These are phyloP conservation scores for Thelonectria discophora DNA, from an alignment of 2,329 filamentous ascomycete species.

Conservation along the genomic window DNA sequence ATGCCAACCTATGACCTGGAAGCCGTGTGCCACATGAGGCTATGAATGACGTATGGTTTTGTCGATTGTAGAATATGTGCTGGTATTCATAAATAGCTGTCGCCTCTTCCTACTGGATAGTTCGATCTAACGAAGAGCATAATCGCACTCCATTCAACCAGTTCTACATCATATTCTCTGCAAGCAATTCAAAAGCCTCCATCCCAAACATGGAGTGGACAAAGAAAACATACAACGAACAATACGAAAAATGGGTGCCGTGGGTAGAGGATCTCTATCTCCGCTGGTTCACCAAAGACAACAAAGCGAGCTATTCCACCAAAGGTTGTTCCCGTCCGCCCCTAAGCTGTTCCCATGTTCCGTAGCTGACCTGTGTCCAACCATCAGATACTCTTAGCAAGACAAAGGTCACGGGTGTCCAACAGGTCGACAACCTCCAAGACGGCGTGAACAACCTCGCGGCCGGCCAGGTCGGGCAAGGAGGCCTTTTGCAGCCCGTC, in stretches of 20 bases:
- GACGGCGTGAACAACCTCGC: slow-evolving; percentile 72
- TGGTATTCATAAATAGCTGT: neutral
- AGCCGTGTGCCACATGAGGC: slow-evolving; percentile 28
- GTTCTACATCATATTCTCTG: neutral
- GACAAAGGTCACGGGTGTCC: slow-evolving; percentile 73
- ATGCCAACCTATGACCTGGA: slow-evolving; percentile 30
- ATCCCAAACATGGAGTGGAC: slow-evolving; percentile 60
- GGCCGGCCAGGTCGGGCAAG: slow-evolving; percentile 71
- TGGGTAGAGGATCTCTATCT: slow-evolving; percentile 81
- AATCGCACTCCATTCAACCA: neutral
- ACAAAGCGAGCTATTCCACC: slow-evolving; percentile 76
- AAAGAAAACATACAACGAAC: slow-evolving; percentile 71
- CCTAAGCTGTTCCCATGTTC: neutral
- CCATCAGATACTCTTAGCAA: slow-evolving; percentile 70
- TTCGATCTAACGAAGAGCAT: too few relatives aligned
- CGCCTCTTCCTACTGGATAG: too few relatives aligned
- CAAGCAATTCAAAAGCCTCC: neutral
- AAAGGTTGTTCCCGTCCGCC: slow-evolving; percentile 60
- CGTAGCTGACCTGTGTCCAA: slow-evolving; percentile 25
- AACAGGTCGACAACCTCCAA: slow-evolving; percentile 74
- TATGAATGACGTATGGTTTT: slow-evolving; percentile 35
- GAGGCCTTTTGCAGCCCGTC: slow-evolving; percentile 70
- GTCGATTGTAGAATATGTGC: too few relatives aligned
- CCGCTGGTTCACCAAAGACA: slow-evolving; percentile 77
- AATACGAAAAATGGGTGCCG: slow-evolving; percentile 80